Evolutionary conservation across 345 rosid species (phyloP), one percentile per base, ranked within the genome.

Genomic region (Psidium friedrichsthalianum): DNA sequence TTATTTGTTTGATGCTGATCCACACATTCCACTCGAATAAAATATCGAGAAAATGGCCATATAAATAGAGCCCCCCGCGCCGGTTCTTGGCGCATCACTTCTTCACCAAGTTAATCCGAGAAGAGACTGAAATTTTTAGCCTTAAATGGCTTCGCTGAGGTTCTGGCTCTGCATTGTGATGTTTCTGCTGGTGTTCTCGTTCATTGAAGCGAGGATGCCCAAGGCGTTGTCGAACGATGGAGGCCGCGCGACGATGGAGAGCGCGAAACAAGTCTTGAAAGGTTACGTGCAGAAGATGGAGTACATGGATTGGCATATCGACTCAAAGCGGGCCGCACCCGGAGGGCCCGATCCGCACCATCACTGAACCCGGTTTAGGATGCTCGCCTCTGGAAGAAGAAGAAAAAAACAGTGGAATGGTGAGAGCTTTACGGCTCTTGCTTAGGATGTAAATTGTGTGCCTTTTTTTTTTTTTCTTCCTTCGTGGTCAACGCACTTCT

Each of bases 281-380:
- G 86, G 78, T 22, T 83, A 83, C 56, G 24, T 36, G 49, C 84
- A 47, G 53, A 87, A 64, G 81, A 88, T 83, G 9, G 54, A 82
- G 81, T 82, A 82, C 4, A 59, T 86, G 58, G 88, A 87, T 3
- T 52, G 44, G 86, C 87, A 76, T 56, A 84, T 52, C 21, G 82
- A 82, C n/a, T 78, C 82, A 36, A 86, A 84, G 40, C 78, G 86
- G 29, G 51, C 53, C 24, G 84, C 84, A n/a, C 88, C 88, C 5
- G 86, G 88, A 9, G 88, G 88, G 22, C 88, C 88, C 32, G 81
- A 87, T 81, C 88, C 88, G 14, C 84, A 84, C 16, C 88, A 87
- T 11, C 88, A 87, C 51, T 87, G 61, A 81, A 42, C 80, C 47
- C 24, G 4, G 14, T 21, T 44, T 56, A 12, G 47, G 47, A 36